Conservation (phyloP, 2,329 filamentous ascomycete species). For the Achaetomium macrosporum region DNA sequence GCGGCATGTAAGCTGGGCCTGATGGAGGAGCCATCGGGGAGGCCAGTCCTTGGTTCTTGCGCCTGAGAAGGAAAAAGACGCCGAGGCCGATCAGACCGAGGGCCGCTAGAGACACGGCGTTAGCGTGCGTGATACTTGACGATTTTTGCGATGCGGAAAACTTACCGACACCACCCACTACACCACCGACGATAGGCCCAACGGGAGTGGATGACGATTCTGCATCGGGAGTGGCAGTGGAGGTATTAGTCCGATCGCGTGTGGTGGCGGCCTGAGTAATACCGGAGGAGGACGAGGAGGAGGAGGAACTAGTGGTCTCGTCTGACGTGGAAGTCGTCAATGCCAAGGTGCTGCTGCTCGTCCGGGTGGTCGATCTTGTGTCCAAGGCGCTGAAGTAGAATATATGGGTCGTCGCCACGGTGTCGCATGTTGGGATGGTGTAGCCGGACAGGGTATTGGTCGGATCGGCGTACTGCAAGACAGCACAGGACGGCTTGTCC, state of each 20-base stretch:
- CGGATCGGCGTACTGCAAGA: conserved; percentile 9
- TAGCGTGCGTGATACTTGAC: background rate
- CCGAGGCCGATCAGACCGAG: conserved; percentile 14
- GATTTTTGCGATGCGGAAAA: background rate
- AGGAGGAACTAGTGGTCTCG: conserved; percentile 17
- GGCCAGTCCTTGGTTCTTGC: conserved; percentile 7
- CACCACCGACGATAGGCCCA: conserved; percentile 18
- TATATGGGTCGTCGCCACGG: background rate
- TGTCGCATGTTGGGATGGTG: conserved; percentile 16
- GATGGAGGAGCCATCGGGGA: background rate
- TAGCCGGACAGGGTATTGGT: conserved; percentile 10
- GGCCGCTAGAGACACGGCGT: background rate
- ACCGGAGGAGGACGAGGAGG: conserved; percentile 20
- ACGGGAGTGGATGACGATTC: conserved; percentile 3
- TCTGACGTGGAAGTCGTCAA: background rate
- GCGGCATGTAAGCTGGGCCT: conserved; percentile 1
- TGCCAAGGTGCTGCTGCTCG: background rate
- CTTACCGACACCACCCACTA: conserved; percentile 20
- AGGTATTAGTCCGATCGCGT: background rate
- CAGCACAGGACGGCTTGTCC: conserved; percentile 13
- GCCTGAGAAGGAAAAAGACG: conserved; percentile 15
- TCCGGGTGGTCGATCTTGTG: background rate
- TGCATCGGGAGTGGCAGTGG: background rate
- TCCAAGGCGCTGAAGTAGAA: conserved; percentile 6
- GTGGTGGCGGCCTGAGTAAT: background rate